Percentiles rank a stretch among this genome's conserved stretches.
Conservation (phyloP, 371 early-diverging fungal species). For the Dipsacomyces acuminosporus region DNA sequence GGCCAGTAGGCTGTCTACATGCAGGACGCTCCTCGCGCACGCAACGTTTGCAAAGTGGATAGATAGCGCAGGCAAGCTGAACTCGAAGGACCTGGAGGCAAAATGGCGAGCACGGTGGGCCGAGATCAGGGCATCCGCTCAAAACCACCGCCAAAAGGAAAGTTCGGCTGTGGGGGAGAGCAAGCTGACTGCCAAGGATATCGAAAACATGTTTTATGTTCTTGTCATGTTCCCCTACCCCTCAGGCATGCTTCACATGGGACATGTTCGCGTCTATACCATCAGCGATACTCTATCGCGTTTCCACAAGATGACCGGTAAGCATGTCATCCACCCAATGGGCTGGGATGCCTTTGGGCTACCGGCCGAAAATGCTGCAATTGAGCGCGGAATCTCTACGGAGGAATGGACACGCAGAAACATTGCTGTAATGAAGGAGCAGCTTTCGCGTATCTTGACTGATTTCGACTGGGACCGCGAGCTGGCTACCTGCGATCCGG, state of each 20-base stretch:
- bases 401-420: slow-evolving; percentile 78
- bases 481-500: slow-evolving; percentile 77
- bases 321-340: slow-evolving; percentile 85
- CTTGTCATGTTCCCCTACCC: slow-evolving; percentile 96
- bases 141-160: slow-evolving; percentile 36
- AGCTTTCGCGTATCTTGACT: slow-evolving; percentile 66
- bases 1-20: slow-evolving; percentile 3
- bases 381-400: slow-evolving; percentile 78
- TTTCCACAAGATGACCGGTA: slow-evolving; percentile 69
- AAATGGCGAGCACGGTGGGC: slow-evolving; percentile 62
- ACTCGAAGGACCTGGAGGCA: slow-evolving; percentile 50
- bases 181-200: slow-evolving; percentile 15
- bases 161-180: too few relatives aligned
- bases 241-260: slow-evolving; percentile 89
- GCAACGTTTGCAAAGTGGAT: slow-evolving; percentile 33
- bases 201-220: slow-evolving; percentile 58
- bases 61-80: slow-evolving; percentile 26
- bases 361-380: slow-evolving; percentile 98
- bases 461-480: slow-evolving; percentile 93
- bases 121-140: slow-evolving; percentile 25
- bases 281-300: slow-evolving; percentile 83
- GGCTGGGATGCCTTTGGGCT: slow-evolving; percentile 99
- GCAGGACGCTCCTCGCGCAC: slow-evolving; percentile 1
- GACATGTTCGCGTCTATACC: slow-evolving; percentile 91
- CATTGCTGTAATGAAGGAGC: slow-evolving; percentile 75